Percentiles rank a stretch among this genome's conserved stretches.
phyloP scores from a whole-genome alignment of 2,329 filamentous ascomycete genomes.

The Fusarium gaditjirri region DNA sequence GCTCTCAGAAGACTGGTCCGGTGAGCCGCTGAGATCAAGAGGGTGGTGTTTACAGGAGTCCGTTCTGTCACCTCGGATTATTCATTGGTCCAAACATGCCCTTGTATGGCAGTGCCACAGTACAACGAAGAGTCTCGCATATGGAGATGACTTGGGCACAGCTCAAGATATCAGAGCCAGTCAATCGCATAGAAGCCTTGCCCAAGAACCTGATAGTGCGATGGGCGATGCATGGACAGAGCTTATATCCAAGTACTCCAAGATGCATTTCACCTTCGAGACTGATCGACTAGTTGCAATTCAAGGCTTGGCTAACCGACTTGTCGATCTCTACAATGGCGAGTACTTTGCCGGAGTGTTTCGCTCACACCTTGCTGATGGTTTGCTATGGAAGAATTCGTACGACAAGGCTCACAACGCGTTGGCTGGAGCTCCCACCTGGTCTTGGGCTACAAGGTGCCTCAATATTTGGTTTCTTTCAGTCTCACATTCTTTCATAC shows the following conservation, averaged over 20 bases:
- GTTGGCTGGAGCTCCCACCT: neutral
- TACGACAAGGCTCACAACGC: neutral
- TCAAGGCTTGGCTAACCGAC: conserved; percentile 7
- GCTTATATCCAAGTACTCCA: neutral
- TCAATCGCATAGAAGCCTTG: neutral
- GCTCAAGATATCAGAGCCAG: neutral
- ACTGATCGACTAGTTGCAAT: conserved; percentile 13
- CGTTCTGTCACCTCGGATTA: neutral
- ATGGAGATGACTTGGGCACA: neutral
- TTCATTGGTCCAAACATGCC: neutral
- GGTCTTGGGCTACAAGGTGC: conserved; percentile 8
- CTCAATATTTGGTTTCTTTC: neutral
- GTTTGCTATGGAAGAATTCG: conserved; percentile 1
- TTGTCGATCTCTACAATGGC: neutral
- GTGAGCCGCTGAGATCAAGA: neutral
- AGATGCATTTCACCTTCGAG: conserved; percentile 10
- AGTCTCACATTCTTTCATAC: neutral
- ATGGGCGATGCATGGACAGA: neutral
- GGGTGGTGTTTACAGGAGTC: conserved; percentile 5
- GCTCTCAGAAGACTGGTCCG: neutral
- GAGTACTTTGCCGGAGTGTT: conserved; percentile 18
- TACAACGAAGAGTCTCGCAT: neutral
- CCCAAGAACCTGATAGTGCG: neutral
- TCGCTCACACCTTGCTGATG: neutral
- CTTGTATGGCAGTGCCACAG: neutral